These are phyloP conservation scores for Pyrus bretschneideri DNA, from an alignment of 306 rosid species.

Conservation along the genomic window DNA sequence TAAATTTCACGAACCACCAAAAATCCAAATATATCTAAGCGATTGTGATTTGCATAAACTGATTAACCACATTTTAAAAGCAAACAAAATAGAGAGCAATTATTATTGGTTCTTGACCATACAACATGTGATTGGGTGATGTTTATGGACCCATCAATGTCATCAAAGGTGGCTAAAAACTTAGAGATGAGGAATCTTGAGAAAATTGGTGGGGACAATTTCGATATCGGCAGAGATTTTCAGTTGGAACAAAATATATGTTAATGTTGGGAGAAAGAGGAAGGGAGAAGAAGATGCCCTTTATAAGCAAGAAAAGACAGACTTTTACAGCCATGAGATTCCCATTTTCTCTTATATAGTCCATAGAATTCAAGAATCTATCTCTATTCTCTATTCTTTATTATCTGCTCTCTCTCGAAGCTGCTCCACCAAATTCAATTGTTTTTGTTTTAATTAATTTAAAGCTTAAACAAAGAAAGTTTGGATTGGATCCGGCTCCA, in stretches of 20 bases:
- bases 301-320: constrained; percentile 33
- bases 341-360: constrained; percentile 17
- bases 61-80: neutral
- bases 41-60: neutral
- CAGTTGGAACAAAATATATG: constrained; percentile 20
- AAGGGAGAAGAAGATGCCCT: constrained; percentile 42
- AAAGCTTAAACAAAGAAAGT: constrained; percentile 27
- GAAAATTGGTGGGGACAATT: constrained; percentile 33
- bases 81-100: neutral
- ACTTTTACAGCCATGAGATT: constrained; percentile 62
- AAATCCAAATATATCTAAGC: neutral
- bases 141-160: constrained; percentile 1
- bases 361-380: constrained; percentile 58
- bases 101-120: neutral
- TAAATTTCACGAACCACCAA: neutral
- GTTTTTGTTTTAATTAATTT: constrained; percentile 2
- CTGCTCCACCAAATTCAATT: constrained; percentile 30
- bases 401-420: neutral
- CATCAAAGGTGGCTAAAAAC: constrained; percentile 11
- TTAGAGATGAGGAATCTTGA: constrained; percentile 62
- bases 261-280: constrained; percentile 22
- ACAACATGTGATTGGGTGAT: constrained; percentile 11
- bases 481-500: constrained; percentile 51
- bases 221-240: constrained; percentile 22
- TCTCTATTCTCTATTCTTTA: constrained; percentile 9